These are phyloP conservation scores for Podaxis mareebaensis DNA, from an alignment of 768 basidiomycete genomes.

Conservation along the genomic window DNA sequence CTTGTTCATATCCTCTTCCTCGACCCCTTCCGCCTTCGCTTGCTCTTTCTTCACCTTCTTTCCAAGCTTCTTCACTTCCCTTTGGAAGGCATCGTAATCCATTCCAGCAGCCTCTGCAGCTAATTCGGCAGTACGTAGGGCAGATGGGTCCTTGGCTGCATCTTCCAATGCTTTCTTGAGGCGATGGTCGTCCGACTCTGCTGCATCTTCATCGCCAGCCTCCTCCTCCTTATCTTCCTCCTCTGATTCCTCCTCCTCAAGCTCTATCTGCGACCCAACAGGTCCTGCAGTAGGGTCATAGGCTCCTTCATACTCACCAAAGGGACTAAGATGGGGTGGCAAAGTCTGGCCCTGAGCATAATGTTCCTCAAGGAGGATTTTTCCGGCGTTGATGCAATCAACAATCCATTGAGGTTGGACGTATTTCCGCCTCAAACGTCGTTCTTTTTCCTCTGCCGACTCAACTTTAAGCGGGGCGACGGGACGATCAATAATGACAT, in stretches of 20 bases:
- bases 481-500: slow-evolving; percentile 94
- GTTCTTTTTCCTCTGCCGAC: slow-evolving; percentile 58
- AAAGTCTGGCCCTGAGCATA: slow-evolving; percentile 85
- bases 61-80: slow-evolving; percentile 63
- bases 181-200: slow-evolving; percentile 10
- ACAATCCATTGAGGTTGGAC: slow-evolving; percentile 98
- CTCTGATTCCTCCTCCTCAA: slow-evolving; percentile 34
- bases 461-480: slow-evolving; percentile 47
- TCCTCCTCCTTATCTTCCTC: slow-evolving; percentile 27
- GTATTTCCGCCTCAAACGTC: slow-evolving; percentile 72
- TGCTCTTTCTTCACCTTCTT: slow-evolving; percentile 35
- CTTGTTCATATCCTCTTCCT: slow-evolving; percentile 89
- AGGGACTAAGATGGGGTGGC: slow-evolving; percentile 95
- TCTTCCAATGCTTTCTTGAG: slow-evolving; percentile 15
- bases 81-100: slow-evolving; percentile 78
- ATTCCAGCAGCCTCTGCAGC: slow-evolving; percentile 89
- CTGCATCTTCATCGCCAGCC: slow-evolving; percentile 19
- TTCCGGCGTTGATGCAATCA: slow-evolving; percentile 90
- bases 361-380: slow-evolving; percentile 78
- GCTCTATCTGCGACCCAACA: slow-evolving; percentile 34
- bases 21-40: slow-evolving; percentile 34
- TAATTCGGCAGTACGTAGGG: slow-evolving; percentile 84
- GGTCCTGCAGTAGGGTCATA: slow-evolving; percentile 62
- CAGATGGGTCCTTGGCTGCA: slow-evolving; percentile 51
- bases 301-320: slow-evolving; percentile 78